phyloP scores from a whole-genome alignment of 2,329 filamentous ascomycete genomes.

The Ophiostoma perfectum region DNA sequence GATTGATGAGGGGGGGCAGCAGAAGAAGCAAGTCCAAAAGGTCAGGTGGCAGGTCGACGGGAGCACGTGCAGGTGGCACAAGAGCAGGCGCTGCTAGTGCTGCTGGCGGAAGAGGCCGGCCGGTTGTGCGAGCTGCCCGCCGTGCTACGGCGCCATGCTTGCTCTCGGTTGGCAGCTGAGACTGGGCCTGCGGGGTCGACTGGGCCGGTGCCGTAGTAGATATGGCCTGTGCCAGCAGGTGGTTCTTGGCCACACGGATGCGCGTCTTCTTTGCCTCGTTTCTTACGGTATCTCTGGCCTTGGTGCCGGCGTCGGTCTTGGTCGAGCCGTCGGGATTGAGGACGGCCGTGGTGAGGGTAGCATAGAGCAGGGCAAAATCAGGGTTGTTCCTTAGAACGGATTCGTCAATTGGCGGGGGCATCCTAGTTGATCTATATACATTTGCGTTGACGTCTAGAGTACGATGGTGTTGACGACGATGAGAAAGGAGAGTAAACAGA shows the following conservation, averaged over 20 bases:
- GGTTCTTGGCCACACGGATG: conserved; percentile 43
- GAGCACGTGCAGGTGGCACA: background rate
- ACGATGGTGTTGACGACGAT: too few relatives aligned
- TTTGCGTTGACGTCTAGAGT: too few relatives aligned
- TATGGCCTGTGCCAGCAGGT: conserved; percentile 49
- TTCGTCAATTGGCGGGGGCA: conserved; percentile 49
- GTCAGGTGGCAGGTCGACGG: conserved; percentile 27
- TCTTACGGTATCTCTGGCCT: conserved; percentile 40
- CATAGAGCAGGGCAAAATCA: conserved; percentile 55
- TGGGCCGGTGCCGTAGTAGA: conserved; percentile 37
- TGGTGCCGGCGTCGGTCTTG: conserved; percentile 45
- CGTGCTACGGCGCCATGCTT: conserved; percentile 6
- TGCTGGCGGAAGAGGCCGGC: conserved; percentile 28
- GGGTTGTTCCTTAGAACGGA: conserved; percentile 52
- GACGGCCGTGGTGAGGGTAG: conserved; percentile 47
- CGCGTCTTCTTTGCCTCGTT: conserved; percentile 49
- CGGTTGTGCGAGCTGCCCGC: conserved; percentile 21
- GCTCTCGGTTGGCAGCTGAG: conserved; percentile 25
- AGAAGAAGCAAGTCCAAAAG: conserved; percentile 52
- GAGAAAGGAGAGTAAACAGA: too few relatives aligned
- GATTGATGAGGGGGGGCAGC: conserved; percentile 44
- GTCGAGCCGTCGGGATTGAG: conserved; percentile 56
- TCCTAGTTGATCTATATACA: background rate
- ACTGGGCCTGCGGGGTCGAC: conserved; percentile 33
- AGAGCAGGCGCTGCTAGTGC: conserved; percentile 19